Base-by-base conservation (phyloP, 345 rosid genomes). In the Sisymbrium altissimum region DNA sequence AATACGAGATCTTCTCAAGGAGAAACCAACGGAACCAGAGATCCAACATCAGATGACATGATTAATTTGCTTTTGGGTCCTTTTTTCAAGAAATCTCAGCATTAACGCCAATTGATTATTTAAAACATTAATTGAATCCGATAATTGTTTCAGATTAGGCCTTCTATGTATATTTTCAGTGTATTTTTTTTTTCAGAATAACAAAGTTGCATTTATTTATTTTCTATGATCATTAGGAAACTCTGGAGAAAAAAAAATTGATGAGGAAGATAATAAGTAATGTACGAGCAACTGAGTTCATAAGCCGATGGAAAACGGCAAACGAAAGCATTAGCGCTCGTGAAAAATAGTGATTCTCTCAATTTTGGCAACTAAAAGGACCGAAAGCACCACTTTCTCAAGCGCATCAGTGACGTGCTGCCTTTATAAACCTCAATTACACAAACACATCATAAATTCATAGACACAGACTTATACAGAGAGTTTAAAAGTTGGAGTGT, bases 361-460 rank as follows among this genome's bases (percentile, higher is more conserved):
- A 4, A 7, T 77, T 48, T 77, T 29, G 80, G 80, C 80, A 77
- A 66, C 80, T 77, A 77, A 77, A 77, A 71, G 72, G 80, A 77
- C 80, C 70, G 77, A 71, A 66, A 65, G 50, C 80, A 77, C 80
- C 80, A 77, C 77, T 77, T 77, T 71, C 17, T 77, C 72, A 71
- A 71, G 80, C 64, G 80, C 64, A 70, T 71, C 80, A 71, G 80
- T 71, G 68, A 77, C 80, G 76, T 77, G 61, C 64, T 77, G 76
- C 76, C 76, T 40, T 55, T 32, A 1, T 32, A 6, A 32, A 4
- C 18, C 19, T 11, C 9, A 9, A 5, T 0, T 6, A 12, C 10
- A 35, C 0, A 27, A 10, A 35, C 38, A 50, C 9, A 49, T 10
- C 29, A 23, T 21, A 11, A 41, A 50, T 23, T 12, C 32, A 50